Evolutionary conservation across 305 asterid genomes (phyloP).

Genomic region (Fraxinus floribunda): DNA sequence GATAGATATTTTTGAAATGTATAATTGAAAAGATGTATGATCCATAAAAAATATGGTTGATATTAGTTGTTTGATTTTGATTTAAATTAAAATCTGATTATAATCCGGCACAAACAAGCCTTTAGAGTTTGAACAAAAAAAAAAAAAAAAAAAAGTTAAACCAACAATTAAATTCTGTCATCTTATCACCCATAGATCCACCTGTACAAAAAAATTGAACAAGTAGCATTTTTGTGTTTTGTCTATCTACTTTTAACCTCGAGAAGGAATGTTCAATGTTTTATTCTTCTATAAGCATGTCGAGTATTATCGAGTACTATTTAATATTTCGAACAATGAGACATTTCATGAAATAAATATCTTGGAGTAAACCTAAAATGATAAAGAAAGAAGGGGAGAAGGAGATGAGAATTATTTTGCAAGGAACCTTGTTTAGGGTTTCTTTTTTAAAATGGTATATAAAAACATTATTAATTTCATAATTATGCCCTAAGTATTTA

Average conservation of each 20-base stretch:
- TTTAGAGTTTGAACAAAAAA: no score
- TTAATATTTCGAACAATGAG: background rate
- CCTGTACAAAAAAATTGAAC: no score
- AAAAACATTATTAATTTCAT: background rate
- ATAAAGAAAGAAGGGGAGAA: conserved; percentile 9
- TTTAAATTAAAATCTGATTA: no score
- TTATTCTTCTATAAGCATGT: background rate
- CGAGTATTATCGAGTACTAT: background rate
- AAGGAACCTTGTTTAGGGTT: background rate
- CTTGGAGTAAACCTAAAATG: conserved; percentile 18
- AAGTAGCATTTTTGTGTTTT: no score
- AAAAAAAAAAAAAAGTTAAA: no score
- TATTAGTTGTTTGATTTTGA: no score
- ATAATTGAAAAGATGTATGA: no score
- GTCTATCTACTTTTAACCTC: background rate
- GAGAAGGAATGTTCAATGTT: background rate
- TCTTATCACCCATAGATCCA: no score
- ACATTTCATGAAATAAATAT: background rate
- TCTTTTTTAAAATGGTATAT: background rate
- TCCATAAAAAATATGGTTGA: no score
- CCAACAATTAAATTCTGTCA: no score
- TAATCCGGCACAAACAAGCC: no score
- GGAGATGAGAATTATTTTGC: conserved; percentile 10
- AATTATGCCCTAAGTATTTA: conserved; percentile 24
- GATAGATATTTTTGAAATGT: no score